A percentile compares a stretch with the other conserved stretches of the same genome.
Conservation (phyloP, 805 yeast genomes). For the Candida patagonica region DNA sequence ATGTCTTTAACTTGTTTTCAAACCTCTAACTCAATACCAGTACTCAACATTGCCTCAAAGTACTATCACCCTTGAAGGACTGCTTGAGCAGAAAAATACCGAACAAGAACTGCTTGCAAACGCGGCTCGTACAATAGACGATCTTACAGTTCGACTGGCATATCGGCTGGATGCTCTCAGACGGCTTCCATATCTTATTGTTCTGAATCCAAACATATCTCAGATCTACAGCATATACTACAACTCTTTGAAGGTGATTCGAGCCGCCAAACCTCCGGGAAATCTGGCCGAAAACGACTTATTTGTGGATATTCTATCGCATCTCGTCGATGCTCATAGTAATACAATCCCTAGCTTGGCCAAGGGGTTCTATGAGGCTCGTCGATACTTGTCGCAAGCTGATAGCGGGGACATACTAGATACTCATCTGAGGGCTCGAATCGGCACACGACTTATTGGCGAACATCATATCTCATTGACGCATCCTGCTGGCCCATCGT, state of each 20-base stretch:
- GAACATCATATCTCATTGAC: slow-evolving; percentile 74
- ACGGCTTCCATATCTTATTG: slow-evolving; percentile 70
- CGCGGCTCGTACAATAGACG: slow-evolving; percentile 16
- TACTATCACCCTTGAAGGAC: slow-evolving; percentile 6
- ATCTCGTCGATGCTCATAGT: slow-evolving; percentile 65
- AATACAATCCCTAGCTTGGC: slow-evolving; percentile 79
- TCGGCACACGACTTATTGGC: slow-evolving; percentile 76
- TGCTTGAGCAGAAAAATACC: slow-evolving; percentile 7
- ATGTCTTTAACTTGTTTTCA: too few species aligned
- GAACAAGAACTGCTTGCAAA: slow-evolving; percentile 23
- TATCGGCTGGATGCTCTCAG: slow-evolving; percentile 63
- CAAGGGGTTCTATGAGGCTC: slow-evolving; percentile 68
- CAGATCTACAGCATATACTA: slow-evolving; percentile 66
- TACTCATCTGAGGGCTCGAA: slow-evolving; percentile 71
- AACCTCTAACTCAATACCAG: too few species aligned
- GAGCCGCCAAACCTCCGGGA: slow-evolving; percentile 34
- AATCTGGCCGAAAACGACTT: slow-evolving; percentile 44
- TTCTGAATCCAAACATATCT: slow-evolving; percentile 79
- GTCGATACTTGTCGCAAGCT: slow-evolving; percentile 34
- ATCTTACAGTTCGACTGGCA: slow-evolving; percentile 35
- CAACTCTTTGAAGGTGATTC: slow-evolving; percentile 49
- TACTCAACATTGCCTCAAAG: neutral
- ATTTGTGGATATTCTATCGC: slow-evolving; percentile 44
- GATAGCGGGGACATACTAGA: slow-evolving; percentile 58
- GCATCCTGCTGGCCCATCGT: slow-evolving; percentile 35